Conservation (phyloP, 306 rosid species). For the Dryas octopetala region DNA sequence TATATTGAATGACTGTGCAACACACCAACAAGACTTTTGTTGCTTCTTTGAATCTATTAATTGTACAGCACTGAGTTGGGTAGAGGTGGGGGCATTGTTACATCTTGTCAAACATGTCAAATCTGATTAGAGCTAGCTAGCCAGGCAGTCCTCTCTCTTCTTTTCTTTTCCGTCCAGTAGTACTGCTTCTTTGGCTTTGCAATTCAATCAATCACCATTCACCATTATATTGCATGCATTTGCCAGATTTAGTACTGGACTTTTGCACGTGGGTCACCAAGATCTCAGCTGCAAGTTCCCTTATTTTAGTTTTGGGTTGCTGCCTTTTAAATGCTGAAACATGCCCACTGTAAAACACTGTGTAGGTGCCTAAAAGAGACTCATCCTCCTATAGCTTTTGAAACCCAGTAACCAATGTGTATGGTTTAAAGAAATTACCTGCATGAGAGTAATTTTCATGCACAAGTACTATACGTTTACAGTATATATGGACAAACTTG, state of each 20-base stretch:
- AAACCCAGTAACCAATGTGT: neutral
- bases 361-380: neutral
- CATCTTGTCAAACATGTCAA: slow-evolving; percentile 39
- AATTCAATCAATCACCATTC: too few species aligned
- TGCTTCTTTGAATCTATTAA: slow-evolving; percentile 14
- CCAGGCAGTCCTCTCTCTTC: slow-evolving; percentile 9
- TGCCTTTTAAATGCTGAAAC: neutral
- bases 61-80: slow-evolving; percentile 20
- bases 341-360: neutral
- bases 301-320: neutral
- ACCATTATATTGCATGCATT: neutral
- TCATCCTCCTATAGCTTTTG: neutral
- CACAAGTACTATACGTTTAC: neutral
- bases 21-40: neutral
- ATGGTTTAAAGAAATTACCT: neutral
- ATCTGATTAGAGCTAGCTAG: slow-evolving; percentile 14
- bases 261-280: slow-evolving; percentile 20
- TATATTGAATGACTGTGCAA: slow-evolving; percentile 11
- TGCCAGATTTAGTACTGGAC: slow-evolving; percentile 21
- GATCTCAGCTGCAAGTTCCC: slow-evolving; percentile 20
- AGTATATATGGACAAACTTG: too few species aligned
- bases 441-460: neutral
- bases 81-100: slow-evolving; percentile 14
- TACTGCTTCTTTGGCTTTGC: too few species aligned
- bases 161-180: slow-evolving; percentile 25